Conservation (phyloP, 768 basidiomycete genomes). For the Pleurotus djamor region DNA sequence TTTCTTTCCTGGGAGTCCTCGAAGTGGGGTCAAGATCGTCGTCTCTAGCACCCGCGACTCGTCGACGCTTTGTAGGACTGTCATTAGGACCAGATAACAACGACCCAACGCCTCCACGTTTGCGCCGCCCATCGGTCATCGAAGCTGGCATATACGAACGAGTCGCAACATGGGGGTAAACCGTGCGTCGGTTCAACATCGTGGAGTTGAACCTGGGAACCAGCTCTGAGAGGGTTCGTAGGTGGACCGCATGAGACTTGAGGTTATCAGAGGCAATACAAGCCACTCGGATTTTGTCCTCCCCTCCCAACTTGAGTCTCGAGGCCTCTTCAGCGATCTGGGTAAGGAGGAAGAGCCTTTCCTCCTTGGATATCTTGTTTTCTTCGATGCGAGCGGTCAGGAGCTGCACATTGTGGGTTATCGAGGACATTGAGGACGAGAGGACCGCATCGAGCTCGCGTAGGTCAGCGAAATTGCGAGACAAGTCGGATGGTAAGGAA, state of each 20-base stretch:
- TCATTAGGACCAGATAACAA: slow-evolving; percentile 53
- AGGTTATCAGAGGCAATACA: slow-evolving; percentile 90
- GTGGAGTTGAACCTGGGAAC: slow-evolving; percentile 63
- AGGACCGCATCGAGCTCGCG: slow-evolving; percentile 98
- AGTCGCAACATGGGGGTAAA: slow-evolving; percentile 74
- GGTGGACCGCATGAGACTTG: slow-evolving; percentile 59
- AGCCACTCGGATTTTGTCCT: slow-evolving; percentile 97
- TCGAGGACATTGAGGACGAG: slow-evolving; percentile 78
- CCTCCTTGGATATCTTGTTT: slow-evolving; percentile 54
- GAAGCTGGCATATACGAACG: slow-evolving; percentile 64
- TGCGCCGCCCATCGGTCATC: slow-evolving; percentile 63
- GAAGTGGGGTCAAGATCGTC: slow-evolving; percentile 57
- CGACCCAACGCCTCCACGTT: slow-evolving; percentile 54
- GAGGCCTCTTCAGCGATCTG: slow-evolving; percentile 95
- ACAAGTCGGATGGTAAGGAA: slow-evolving; percentile 90
- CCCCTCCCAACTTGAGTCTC: slow-evolving; percentile 89
- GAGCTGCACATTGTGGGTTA: slow-evolving; percentile 75
- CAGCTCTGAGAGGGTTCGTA: slow-evolving; percentile 57
- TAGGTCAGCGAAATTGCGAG: slow-evolving; percentile 91
- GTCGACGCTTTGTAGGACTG: slow-evolving; percentile 66
- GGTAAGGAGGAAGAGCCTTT: slow-evolving; percentile 81
- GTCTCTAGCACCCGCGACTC: slow-evolving; percentile 43
- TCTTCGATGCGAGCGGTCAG: slow-evolving; percentile 80
- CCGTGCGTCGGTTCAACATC: slow-evolving; percentile 58
- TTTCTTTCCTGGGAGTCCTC: slow-evolving; percentile 67